A percentile compares a stretch with the other conserved stretches of the same genome.
Conservation (phyloP, 1,284 basidiomycete genomes). For the Sporisorium sorghi region DNA sequence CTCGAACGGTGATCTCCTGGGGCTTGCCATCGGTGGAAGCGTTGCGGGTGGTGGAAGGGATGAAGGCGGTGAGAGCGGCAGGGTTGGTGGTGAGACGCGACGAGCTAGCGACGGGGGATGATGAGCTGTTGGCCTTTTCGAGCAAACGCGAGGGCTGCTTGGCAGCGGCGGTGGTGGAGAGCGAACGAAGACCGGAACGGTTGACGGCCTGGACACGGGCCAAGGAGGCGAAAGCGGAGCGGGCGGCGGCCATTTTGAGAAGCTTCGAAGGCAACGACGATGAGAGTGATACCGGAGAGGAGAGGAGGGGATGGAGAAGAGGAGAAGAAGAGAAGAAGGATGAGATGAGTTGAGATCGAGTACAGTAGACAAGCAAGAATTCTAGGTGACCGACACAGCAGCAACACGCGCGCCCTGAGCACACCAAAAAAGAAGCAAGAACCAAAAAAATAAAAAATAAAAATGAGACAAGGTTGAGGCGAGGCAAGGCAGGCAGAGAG, state of each 20-base stretch:
- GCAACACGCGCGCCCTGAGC: conserved; percentile 2
- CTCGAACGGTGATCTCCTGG: conserved; percentile 92
- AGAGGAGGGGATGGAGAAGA: conserved; percentile 4
- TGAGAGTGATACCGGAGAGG: neutral
- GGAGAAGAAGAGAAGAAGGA: conserved; percentile 8
- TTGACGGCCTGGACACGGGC: conserved; percentile 38
- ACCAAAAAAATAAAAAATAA: neutral
- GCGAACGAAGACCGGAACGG: conserved; percentile 36
- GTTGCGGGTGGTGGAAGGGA: conserved; percentile 51
- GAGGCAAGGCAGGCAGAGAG: neutral
- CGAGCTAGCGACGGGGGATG: conserved; percentile 41
- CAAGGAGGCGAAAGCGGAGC: conserved; percentile 51
- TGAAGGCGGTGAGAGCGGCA: conserved; percentile 47
- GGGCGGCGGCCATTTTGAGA: conserved; percentile 42
- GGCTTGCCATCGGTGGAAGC: conserved; percentile 56
- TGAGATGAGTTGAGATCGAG: conserved; percentile 6
- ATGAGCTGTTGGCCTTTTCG: conserved; percentile 22
- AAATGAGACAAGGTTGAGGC: neutral
- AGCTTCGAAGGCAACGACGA: conserved; percentile 5
- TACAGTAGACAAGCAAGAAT: neutral
- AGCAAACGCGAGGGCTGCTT: conserved; percentile 52
- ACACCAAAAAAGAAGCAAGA: neutral
- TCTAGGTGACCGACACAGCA: conserved; percentile 2
- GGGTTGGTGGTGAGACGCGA: conserved; percentile 50
- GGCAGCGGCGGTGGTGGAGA: conserved; percentile 38